Conservation (phyloP, 768 basidiomycete genomes). For the Tephrocybe rancida region DNA sequence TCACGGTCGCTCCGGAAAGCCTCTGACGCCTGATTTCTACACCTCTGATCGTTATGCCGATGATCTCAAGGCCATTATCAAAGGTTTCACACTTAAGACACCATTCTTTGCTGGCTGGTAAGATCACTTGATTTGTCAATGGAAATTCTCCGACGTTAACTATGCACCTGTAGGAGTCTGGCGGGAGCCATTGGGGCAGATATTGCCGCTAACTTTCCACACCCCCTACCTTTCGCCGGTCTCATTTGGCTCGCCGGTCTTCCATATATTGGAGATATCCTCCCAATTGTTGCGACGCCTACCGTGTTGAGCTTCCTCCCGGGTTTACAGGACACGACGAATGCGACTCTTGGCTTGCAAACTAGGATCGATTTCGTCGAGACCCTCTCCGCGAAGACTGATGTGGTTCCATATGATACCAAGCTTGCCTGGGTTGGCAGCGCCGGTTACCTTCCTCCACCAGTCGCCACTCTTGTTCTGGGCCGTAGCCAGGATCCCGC, state of each 20-base stretch:
- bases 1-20: constrained; percentile 36
- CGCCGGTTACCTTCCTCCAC: constrained; percentile 20
- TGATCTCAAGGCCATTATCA: constrained; percentile 32
- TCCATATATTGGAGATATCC: constrained; percentile 25
- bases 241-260: constrained; percentile 28
- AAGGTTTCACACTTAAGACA: constrained; percentile 28
- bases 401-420: constrained; percentile 23
- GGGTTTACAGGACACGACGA: constrained; percentile 22
- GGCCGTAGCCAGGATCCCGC: constrained; percentile 27
- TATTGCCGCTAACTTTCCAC: constrained; percentile 25
- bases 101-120: constrained; percentile 35
- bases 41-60: constrained; percentile 29
- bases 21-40: constrained; percentile 25
- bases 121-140: constrained; percentile 3
- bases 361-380: constrained; percentile 27
- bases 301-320: constrained; percentile 19
- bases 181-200: constrained; percentile 30
- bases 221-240: constrained; percentile 27
- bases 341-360: constrained; percentile 20
- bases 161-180: background rate
- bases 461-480: constrained; percentile 21
- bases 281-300: constrained; percentile 24
- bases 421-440: constrained; percentile 26
- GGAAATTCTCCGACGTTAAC: background rate
- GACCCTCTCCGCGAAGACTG: constrained; percentile 26